Percentiles rank a stretch among this genome's conserved stretches.
These are phyloP conservation scores for Pythium dissotocum DNA, from an alignment of 352 stramenopile genomes.

Conservation along the genomic window DNA sequence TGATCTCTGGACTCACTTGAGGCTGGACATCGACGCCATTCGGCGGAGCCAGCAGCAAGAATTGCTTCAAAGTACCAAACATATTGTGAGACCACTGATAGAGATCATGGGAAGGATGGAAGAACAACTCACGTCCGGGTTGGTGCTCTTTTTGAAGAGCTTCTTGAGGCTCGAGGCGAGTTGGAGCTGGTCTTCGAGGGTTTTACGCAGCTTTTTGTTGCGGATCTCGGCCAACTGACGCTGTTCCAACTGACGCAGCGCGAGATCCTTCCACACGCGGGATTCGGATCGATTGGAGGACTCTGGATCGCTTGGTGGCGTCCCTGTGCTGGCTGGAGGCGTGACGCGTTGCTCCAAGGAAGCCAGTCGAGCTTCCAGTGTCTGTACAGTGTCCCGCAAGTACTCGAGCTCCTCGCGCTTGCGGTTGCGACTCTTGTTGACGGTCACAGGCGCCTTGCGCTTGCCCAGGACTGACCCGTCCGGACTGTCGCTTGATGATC, in stretches of 20 bases:
- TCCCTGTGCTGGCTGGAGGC: neutral
- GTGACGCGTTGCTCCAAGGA: neutral
- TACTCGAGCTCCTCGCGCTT: constrained; percentile 6
- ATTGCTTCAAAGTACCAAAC: neutral
- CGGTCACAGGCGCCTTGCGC: neutral
- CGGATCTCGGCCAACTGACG: constrained; percentile 17
- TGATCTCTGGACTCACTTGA: neutral
- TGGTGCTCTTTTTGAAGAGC: constrained; percentile 26
- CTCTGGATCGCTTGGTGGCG: neutral
- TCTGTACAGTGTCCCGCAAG: constrained; percentile 1
- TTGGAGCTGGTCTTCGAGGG: constrained; percentile 6
- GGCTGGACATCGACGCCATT: neutral
- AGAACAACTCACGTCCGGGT: neutral
- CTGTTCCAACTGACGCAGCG: constrained; percentile 7
- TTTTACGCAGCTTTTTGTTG: constrained; percentile 9
- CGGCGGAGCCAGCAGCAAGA: neutral
- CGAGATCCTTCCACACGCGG: neutral
- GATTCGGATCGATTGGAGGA: neutral
- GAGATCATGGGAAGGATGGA: neutral
- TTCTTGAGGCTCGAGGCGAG: constrained; percentile 33
- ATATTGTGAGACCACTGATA: neutral
- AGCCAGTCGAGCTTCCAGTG: neutral
- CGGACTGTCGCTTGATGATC: neutral
- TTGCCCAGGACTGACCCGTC: neutral
- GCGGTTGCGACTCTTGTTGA: neutral